phyloP scores from a whole-genome alignment of 768 basidiomycete species.

The Nevesoporus exiguus region DNA sequence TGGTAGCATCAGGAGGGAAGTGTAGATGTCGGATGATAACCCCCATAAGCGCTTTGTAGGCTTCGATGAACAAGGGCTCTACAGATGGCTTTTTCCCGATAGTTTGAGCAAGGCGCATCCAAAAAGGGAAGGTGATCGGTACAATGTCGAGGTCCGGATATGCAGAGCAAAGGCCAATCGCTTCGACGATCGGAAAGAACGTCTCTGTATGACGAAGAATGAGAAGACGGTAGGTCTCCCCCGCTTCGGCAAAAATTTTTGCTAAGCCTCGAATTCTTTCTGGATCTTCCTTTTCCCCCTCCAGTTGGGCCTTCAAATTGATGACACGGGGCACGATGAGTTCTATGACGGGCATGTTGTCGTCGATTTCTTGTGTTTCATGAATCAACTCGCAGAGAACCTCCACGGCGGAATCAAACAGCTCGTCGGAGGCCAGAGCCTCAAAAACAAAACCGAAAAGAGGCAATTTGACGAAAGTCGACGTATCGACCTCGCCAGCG shows the following conservation, averaged over 20 bases:
- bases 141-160: constrained; percentile 95
- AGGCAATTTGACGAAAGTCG: constrained; percentile 66
- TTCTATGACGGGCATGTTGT: constrained; percentile 87
- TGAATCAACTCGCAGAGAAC: constrained; percentile 93
- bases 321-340: constrained; percentile 86
- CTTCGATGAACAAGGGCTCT: constrained; percentile 73
- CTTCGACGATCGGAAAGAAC: constrained; percentile 93
- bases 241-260: constrained; percentile 93
- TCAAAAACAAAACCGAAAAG: constrained; percentile 82
- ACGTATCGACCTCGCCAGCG: constrained; percentile 76
- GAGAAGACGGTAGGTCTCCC: constrained; percentile 90
- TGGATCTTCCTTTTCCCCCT: constrained; percentile 64
- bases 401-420: constrained; percentile 94
- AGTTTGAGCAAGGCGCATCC: constrained; percentile 93
- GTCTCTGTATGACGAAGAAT: constrained; percentile 87
- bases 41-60: constrained; percentile 79
- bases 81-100: constrained; percentile 74
- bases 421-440: constrained; percentile 73
- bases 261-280: constrained; percentile 89
- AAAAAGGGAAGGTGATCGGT: constrained; percentile 96
- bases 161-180: constrained; percentile 89
- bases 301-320: constrained; percentile 60
- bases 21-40: constrained; percentile 89
- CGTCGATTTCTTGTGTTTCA: constrained; percentile 96
- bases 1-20: constrained; percentile 72